Conservation (phyloP, 768 basidiomycete species). For the Termitomyces sp. region DNA sequence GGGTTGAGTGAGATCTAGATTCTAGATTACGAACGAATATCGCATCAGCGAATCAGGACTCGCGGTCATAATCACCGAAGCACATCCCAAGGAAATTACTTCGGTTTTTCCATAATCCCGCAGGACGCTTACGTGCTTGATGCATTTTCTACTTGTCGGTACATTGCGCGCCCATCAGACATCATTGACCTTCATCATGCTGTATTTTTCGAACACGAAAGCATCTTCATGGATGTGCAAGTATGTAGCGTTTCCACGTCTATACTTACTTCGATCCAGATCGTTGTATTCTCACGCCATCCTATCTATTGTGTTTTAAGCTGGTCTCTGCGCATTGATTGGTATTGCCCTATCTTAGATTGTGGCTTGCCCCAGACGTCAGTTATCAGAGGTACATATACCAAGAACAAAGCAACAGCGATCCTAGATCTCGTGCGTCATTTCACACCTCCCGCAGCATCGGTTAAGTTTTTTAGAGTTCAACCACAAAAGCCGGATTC, state of each 20-base stretch:
- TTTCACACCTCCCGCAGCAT: not conserved
- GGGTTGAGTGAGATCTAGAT: not conserved
- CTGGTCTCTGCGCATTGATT: not conserved
- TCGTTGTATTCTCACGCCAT: not conserved
- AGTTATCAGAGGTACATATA: not conserved
- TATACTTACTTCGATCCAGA: not conserved
- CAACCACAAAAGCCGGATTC: not conserved
- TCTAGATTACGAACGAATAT: not conserved
- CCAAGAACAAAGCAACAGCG: not conserved
- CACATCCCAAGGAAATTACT: conserved; percentile 1
- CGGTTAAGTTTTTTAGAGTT: not conserved
- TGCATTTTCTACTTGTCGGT: not conserved
- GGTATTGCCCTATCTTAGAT: not conserved
- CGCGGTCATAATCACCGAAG: conserved; percentile 12
- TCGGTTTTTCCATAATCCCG: not conserved
- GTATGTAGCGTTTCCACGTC: not conserved
- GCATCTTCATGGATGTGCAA: not conserved
- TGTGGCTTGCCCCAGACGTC: not conserved
- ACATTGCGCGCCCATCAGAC: conserved; percentile 11
- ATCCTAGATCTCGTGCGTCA: not conserved
- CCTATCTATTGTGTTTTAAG: not conserved
- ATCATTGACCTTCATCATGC: conserved; percentile 9
- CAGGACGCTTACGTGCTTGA: not conserved
- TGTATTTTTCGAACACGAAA: not conserved
- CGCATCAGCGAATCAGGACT: conserved; percentile 5